Evolutionary conservation across 768 basidiomycete species (phyloP).

Genomic region (Suillus clintonianus): DNA sequence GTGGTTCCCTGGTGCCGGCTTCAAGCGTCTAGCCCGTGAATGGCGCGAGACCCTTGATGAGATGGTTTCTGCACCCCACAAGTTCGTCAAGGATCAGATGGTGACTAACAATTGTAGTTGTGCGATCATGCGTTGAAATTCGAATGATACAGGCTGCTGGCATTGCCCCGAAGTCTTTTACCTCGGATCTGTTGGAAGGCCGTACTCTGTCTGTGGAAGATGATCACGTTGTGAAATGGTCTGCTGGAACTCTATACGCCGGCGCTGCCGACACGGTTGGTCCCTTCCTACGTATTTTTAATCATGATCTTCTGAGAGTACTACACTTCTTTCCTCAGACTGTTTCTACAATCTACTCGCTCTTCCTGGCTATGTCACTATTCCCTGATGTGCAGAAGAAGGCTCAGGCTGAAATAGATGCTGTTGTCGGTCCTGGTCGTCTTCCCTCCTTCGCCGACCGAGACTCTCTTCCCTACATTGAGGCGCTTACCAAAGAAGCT

Average conservation of each 20-base stretch:
- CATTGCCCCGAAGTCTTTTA: slow-evolving; percentile 48
- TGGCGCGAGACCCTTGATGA: slow-evolving; percentile 58
- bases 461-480: slow-evolving; percentile 56
- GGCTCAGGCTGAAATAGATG: slow-evolving; percentile 65
- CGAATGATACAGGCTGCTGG: slow-evolving; percentile 50
- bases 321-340: neutral
- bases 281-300: neutral
- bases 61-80: slow-evolving; percentile 58
- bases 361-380: slow-evolving; percentile 4
- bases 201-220: slow-evolving; percentile 53
- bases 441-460: slow-evolving; percentile 64
- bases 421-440: slow-evolving; percentile 57
- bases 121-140: neutral
- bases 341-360: slow-evolving; percentile 13
- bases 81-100: slow-evolving; percentile 63
- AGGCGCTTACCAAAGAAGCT: slow-evolving; percentile 63
- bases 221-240: slow-evolving; percentile 65
- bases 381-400: slow-evolving; percentile 51
- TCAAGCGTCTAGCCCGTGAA: slow-evolving; percentile 51
- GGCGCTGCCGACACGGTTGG: slow-evolving; percentile 13
- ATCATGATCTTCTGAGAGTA: neutral
- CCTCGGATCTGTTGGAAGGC: slow-evolving; percentile 56
- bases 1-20: slow-evolving; percentile 59
- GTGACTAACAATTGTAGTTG: slow-evolving; percentile 27
- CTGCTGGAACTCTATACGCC: slow-evolving; percentile 37